phyloP scores from a whole-genome alignment of 768 basidiomycete species.

The Leccinum variicolor region DNA sequence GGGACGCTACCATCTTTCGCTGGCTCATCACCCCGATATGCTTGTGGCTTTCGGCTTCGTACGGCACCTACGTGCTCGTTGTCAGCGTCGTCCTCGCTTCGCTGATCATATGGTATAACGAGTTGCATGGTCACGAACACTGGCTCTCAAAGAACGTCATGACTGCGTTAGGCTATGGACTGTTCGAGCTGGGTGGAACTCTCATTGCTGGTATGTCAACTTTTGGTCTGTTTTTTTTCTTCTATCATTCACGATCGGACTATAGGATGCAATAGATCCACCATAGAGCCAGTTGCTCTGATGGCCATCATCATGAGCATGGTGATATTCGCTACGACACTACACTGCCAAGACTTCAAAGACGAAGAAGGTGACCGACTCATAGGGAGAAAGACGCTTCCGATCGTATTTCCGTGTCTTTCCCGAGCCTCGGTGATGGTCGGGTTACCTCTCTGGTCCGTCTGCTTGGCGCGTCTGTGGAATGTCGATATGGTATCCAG shows the following conservation, averaged over 20 bases:
- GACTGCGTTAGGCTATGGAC: constrained; percentile 35
- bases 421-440: constrained; percentile 26
- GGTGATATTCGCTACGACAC: constrained; percentile 35
- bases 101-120: constrained; percentile 38
- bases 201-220: constrained; percentile 32
- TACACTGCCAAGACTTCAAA: constrained; percentile 35
- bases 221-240: neutral
- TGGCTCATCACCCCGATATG: constrained; percentile 36
- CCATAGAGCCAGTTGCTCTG: constrained; percentile 24
- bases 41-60: constrained; percentile 33
- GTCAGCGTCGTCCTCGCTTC: constrained; percentile 30
- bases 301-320: constrained; percentile 31
- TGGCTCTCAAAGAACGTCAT: constrained; percentile 35
- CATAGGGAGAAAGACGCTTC: constrained; percentile 40
- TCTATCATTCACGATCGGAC: constrained; percentile 2
- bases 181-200: constrained; percentile 38
- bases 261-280: constrained; percentile 23
- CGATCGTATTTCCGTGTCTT: constrained; percentile 39
- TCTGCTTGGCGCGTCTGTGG: constrained; percentile 27
- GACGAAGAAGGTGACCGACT: constrained; percentile 42
- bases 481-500: constrained; percentile 26
- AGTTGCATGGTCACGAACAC: constrained; percentile 23
- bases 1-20: constrained; percentile 35
- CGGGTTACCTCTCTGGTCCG: constrained; percentile 29
- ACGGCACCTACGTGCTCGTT: constrained; percentile 30